These are phyloP conservation scores for Podaxis sp. DNA, from an alignment of 768 basidiomycete genomes.

Conservation along the genomic window DNA sequence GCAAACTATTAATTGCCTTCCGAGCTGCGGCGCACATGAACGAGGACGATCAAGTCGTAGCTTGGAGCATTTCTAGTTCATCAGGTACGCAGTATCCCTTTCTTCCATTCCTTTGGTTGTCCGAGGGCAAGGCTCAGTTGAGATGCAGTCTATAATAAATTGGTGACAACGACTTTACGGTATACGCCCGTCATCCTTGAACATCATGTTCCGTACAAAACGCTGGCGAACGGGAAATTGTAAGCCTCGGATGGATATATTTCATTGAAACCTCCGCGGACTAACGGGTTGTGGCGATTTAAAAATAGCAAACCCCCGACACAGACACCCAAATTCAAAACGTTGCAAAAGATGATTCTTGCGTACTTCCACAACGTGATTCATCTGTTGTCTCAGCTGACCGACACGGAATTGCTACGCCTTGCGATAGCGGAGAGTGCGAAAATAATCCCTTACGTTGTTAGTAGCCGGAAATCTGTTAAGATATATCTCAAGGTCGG, in stretches of 20 bases:
- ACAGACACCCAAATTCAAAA: conserved; percentile 78
- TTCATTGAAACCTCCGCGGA: conserved; percentile 2
- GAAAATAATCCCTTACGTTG: conserved; percentile 87
- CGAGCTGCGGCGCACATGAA: conserved; percentile 89
- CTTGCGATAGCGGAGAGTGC: conserved; percentile 82
- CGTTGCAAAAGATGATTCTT: conserved; percentile 82
- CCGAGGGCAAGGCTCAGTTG: conserved; percentile 13
- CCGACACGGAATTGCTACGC: conserved; percentile 61
- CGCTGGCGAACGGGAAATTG: conserved; percentile 81
- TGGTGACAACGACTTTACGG: conserved; percentile 80
- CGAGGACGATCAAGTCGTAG: conserved; percentile 75
- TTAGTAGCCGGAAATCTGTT: conserved; percentile 79
- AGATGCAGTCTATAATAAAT: conserved; percentile 85
- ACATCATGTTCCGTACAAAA: conserved; percentile 89
- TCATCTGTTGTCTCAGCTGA: conserved; percentile 74
- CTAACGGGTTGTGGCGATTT: conserved; percentile 7
- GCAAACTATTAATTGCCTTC: conserved; percentile 87
- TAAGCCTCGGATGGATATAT: conserved; percentile 37
- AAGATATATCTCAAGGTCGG: conserved; percentile 84
- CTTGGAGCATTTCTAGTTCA: conserved; percentile 85
- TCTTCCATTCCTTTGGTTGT: neutral
- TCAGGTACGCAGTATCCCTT: conserved; percentile 47
- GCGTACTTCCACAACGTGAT: conserved; percentile 90
- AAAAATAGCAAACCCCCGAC: conserved; percentile 74
- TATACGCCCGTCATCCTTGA: conserved; percentile 89